phyloP scores from a whole-genome alignment of 2,329 filamentous ascomycete genomes.

The Colletotrichum tabaci region DNA sequence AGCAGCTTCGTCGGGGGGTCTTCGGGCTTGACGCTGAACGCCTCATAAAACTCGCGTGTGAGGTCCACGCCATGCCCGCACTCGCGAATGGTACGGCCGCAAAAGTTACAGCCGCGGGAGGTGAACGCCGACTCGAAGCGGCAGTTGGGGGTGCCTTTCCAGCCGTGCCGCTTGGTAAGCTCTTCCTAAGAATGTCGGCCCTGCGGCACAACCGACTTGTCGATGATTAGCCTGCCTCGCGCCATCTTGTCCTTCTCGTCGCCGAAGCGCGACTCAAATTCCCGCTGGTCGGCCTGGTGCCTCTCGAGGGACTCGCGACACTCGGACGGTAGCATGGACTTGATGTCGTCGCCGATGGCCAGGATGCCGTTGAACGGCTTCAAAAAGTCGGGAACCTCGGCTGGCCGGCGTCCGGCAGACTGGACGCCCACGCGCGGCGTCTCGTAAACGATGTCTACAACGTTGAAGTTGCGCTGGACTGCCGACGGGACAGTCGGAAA shows the following conservation, averaged over 20 bases:
- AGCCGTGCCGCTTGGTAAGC: background rate
- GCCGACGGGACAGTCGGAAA: conserved; percentile 66
- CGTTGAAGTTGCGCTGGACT: conserved; percentile 69
- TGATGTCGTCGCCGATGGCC: conserved; percentile 76
- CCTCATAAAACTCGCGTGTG: background rate
- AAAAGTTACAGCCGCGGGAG: conserved; percentile 11
- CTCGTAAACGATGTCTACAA: conserved; percentile 70
- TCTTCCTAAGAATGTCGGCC: conserved; percentile 37
- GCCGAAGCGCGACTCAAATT: conserved; percentile 84
- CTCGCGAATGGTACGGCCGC: background rate
- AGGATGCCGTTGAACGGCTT: conserved; percentile 72
- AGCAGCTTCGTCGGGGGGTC: background rate
- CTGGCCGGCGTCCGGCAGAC: conserved; percentile 53
- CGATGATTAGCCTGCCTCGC: conserved; percentile 69
- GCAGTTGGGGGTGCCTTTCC: background rate
- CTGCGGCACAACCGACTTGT: conserved; percentile 75
- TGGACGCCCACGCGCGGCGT: conserved; percentile 64
- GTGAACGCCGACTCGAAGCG: background rate
- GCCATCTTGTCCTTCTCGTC: conserved; percentile 73
- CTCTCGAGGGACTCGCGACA: conserved; percentile 81
- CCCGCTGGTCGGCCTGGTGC: conserved; percentile 74
- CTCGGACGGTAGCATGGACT: conserved; percentile 76
- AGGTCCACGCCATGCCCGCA: conserved; percentile 11
- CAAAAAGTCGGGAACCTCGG: conserved; percentile 60
- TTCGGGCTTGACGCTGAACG: background rate